Evolutionary conservation across 352 stramenopile genomes (phyloP), one percentile per base, ranked within the genome.

Genomic region (Plasmopara halstedii): DNA sequence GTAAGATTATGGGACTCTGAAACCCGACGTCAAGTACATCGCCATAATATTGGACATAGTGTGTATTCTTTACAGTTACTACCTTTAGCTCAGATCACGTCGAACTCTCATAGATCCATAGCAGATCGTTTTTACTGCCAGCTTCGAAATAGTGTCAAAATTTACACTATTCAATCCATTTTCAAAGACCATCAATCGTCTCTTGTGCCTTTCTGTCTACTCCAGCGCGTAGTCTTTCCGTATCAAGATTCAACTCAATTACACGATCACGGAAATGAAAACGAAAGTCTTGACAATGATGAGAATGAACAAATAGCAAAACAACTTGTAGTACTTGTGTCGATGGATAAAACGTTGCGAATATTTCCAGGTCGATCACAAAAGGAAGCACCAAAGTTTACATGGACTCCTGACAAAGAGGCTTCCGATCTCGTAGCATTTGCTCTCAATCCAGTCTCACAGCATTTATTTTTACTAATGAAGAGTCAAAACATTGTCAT

Each of bases 1-100:
- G 65, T 88, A 22, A 59, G 73, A 22, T 53, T 88, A 5, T 88
- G 72, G 73, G 73, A 88, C 37, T 42, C 86, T 11, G 77, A 88
- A 21, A 63, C 73, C 3, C 62, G 75, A 3, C 64, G 70, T 6
- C 73, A 85, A 38, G 67, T 70, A 6, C 77, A 88, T 37, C 74
- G 76, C 3, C 58, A 86, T 1, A 73, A 81, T 26, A 53, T 84
- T 18, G 66, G 69, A 0, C 58, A 71, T 20, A 51, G 62, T 4
- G 58, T 88, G 0, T 51, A 73, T 9, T 58, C 55, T 2, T 56
- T 88, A 17, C 62, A 70, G 26, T 41, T 83, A 8, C 57, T 84
- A n/a, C 44, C 58, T 10, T 45, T 43, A 40, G 32, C 36, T 29
- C 25, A 29, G 11, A 4, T 29, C 3, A 6, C 25, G 29, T 49